Base-by-base conservation (phyloP, 1,139 yeast genomes). In the Scheffersomyces cryptocercus region DNA sequence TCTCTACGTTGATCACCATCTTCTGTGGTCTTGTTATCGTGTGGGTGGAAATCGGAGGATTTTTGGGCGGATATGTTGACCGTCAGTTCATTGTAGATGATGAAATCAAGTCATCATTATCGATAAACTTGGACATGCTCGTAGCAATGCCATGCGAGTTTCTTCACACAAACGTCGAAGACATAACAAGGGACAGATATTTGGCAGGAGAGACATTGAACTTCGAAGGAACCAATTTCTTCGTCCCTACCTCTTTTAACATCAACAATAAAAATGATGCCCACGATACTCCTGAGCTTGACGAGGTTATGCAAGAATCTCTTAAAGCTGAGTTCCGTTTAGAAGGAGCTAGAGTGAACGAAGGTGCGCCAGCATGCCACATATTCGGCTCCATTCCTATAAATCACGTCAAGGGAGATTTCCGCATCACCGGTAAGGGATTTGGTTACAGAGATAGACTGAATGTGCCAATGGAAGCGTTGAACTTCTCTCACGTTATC, bases 31-130 rank as follows among this genome's bases (percentile, higher is more conserved):
- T 89, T 12, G 80, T 89, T 57, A 70, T 91, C 36, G 64, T 88
- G 11, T 90, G 96, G 89, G 79, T 88, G n/a, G 95, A 90, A 61
- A 67, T 90, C 37, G 96, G 97, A 7, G 86, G 88, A 7, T 88
- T 76, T 61, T 70, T 91, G 46, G 96, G 95, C 36, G 98, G 97
- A 3, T 79, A 78, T 50, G 81, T 87, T 13, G 90, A 84, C 54
- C 88, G 85, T 52, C 88, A 85, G 55, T 93, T 88, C 62, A 69
- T 76, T 1, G 95, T 93, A 4, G 89, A 85, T 53, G 79, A 79
- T 43, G 67, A 69, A n/a, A 67, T 89, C 10, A 75, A 79, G 38
- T 79, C 80, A 40, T 78, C 78, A 30, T 75, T 90, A 49, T 77
- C 77, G 36, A 75, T 93, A 40, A 91, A 95, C 59, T 42, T 95